Evolutionary conservation across 176 grass and related monocot species (phyloP), one percentile per base, ranked within the genome.

Genomic region (Triticum urartu): DNA sequence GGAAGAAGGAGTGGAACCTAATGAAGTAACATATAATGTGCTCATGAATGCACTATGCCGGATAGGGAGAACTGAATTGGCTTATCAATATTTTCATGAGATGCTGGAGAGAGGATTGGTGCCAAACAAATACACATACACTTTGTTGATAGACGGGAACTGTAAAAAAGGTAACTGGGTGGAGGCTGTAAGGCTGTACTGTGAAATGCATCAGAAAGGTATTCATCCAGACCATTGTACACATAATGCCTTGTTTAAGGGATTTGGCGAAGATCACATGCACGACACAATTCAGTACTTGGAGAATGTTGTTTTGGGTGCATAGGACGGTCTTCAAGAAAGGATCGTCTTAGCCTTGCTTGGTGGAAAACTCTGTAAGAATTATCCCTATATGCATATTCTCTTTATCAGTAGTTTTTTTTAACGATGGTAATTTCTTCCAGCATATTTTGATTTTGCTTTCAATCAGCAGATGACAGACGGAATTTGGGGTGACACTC

Each of bases 91-190:
- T 77, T 95, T 95, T 79, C 32, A 79, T 36, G 48, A 91, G 83
- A 94, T 97, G 92, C 75, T 93, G 65, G 83, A 90, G 80, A 87
- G 90, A 68, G 89, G 94, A 73, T 74, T 91, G 84, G 70, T 21
- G 80, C 94, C 94, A 66, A 95, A 97, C 77, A 97, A 87, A 58
- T 94, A 87, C 82, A 92, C 94, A 11, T 97, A 94, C 84, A 97
- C 94, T 85, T 87, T 97, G 60, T 87, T 97, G 76, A 94, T 97
- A 76, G 65, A 86, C 71, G 94, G 82, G 71, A 89, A 87, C 87
- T 92, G 94, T 79, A 90, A 76, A 86, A 72, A 84, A 78, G 76
- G 88, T 80, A 92, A 94, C 30, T 97, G 92, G 94, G 77, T 25
- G 73, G 75, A 90, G 86, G 94, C 88, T 54, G 81, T 94, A 64